Evolutionary conservation across 2,329 filamentous ascomycete species (phyloP), one percentile per base, ranked within the genome.

Genomic region (Fusarium longipes): DNA sequence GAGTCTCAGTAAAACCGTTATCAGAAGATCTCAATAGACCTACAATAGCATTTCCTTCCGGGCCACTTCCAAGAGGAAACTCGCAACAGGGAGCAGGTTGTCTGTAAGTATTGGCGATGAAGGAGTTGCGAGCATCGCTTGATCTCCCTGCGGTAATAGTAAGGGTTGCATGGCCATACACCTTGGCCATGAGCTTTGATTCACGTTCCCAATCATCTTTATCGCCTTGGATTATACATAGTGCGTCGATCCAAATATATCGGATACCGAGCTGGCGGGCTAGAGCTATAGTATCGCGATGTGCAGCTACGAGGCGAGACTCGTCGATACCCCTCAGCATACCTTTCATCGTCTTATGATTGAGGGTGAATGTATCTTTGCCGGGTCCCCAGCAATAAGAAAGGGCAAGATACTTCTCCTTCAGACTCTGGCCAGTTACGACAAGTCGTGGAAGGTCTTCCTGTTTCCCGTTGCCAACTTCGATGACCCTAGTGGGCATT

Each of bases 381-480:
- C 20, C 58, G 11, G 56, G 56, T 2, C 58, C 58, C 58, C 58
- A 62, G 10, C 58, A 62, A 11, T 62, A 61, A 2, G 58, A 62
- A 2, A 62, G 8, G 0, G 58, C 58, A 11, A 62, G 17, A 3
- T 48, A 61, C 7, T 38, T 48, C 7, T 49, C 58, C 2, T 33
- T 29, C 22, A 48, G 43, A 2, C 2, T 8, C 2, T 42, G 42
- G 3, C 5, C 2, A 7, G 56, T 48, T 0, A 55, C 3, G 5
- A 62, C 9, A 7, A 62, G 47, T 20, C 56, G 42, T 12, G 48
- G 35, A 27, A 5, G 2, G 5, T 35, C 30, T 14, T 30, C 42
- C 33, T 39, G n/a, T n/a, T n/a, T n/a, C n/a, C n/a, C 6, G 22
- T 18, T 7, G 11, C 56, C 59, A 6, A 61, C 42, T 1, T 61